Percentiles rank a stretch among this genome's conserved stretches.
Evolutionary conservation across 768 basidiomycete genomes (phyloP).

Genomic region (Termitomyces sp.): DNA sequence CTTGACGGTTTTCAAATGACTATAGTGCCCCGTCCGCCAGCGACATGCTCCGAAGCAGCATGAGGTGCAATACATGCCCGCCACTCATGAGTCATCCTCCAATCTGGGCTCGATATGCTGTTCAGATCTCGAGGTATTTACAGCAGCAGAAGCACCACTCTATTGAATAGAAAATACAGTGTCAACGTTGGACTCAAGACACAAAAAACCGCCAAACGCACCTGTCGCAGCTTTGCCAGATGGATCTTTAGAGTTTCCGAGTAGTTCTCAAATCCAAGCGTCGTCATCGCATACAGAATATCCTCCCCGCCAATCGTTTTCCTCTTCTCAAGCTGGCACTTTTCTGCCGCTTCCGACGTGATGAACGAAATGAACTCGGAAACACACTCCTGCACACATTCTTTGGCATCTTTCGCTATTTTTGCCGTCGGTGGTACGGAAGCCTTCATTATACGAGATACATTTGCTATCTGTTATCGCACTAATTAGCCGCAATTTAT

Average conservation of each 20-base stretch:
- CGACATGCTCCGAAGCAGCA: not conserved
- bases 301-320: constrained; percentile 99
- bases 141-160: constrained; percentile 20
- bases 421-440: constrained; percentile 88
- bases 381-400: constrained; percentile 97
- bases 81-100: constrained; percentile 22
- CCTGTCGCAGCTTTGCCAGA: constrained; percentile 85
- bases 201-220: constrained; percentile 20
- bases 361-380: constrained; percentile 99
- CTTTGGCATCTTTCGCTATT: constrained; percentile 97
- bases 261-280: constrained; percentile 93
- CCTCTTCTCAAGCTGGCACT: constrained; percentile 90
- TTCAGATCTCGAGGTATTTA: constrained; percentile 18
- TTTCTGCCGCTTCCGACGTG: constrained; percentile 94
- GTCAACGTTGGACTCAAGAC: constrained; percentile 1
- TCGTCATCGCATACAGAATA: constrained; percentile 90
- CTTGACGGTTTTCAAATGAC: not conserved
- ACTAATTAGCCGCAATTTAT: not conserved
- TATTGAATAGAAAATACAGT: not conserved
- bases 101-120: constrained; percentile 26
- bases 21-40: constrained; percentile 1
- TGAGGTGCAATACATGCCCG: not conserved
- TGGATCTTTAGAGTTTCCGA: constrained; percentile 91
- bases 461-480: constrained; percentile 83
- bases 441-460: constrained; percentile 96